Evolutionary conservation across 129 eudicot genomes (phyloP).

Genomic region (Flaveria linearis): DNA sequence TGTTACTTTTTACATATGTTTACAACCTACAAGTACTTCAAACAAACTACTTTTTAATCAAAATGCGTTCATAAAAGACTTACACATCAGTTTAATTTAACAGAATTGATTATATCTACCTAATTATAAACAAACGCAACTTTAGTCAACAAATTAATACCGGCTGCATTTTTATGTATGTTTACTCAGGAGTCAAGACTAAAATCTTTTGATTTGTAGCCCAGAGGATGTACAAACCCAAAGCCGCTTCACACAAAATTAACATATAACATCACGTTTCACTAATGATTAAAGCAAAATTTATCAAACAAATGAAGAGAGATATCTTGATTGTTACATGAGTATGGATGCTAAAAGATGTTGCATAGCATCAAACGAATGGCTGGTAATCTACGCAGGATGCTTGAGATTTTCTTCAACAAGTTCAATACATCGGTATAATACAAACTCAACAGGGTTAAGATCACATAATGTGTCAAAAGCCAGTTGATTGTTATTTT

Average conservation of each 20-base stretch:
- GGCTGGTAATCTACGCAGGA: conserved; percentile 17
- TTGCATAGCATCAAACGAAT: background rate
- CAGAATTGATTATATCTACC: too few species aligned
- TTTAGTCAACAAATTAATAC: too few species aligned
- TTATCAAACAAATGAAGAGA: background rate
- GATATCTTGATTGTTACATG: background rate
- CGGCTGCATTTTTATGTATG: background rate
- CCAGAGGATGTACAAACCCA: background rate
- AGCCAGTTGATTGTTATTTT: conserved; percentile 35
- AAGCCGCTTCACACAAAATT: background rate
- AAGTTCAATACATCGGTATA: conserved; percentile 87
- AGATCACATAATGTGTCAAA: conserved; percentile 54
- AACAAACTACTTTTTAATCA: too few species aligned
- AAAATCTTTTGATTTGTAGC: background rate
- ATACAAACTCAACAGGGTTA: conserved; percentile 81
- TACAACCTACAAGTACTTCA: too few species aligned
- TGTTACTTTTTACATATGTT: too few species aligned
- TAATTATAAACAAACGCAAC: too few species aligned
- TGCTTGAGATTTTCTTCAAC: conserved; percentile 70
- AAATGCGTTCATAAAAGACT: background rate
- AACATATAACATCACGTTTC: background rate
- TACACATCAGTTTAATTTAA: too few species aligned
- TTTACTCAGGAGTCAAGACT: background rate
- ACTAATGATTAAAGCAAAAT: background rate
- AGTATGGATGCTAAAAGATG: background rate